These are phyloP conservation scores for Claviceps maximensis DNA, from an alignment of 2,329 filamentous ascomycete genomes.

Conservation along the genomic window DNA sequence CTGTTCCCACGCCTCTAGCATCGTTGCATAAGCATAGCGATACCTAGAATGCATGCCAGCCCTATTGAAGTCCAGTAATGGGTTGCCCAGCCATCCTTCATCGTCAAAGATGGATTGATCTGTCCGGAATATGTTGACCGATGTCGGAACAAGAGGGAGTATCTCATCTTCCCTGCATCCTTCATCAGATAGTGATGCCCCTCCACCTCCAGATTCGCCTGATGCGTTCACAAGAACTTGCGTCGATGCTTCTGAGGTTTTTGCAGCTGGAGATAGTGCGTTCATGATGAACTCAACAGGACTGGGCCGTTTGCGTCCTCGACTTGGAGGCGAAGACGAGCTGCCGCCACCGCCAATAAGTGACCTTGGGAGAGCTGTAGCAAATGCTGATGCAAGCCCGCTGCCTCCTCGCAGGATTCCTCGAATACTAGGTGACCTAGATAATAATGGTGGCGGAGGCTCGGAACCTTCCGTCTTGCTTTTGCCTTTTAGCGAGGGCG, in stretches of 20 bases:
- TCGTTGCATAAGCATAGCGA: slow-evolving; percentile 53
- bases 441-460: slow-evolving; percentile 38
- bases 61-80: slow-evolving; percentile 41
- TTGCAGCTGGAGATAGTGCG: slow-evolving; percentile 34
- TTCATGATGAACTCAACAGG: slow-evolving; percentile 47
- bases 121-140: slow-evolving; percentile 40
- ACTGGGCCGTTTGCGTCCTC: slow-evolving; percentile 40
- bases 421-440: slow-evolving; percentile 45
- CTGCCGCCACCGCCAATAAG: slow-evolving; percentile 22
- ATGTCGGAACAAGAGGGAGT: slow-evolving; percentile 34
- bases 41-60: slow-evolving; percentile 42
- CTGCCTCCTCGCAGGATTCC: slow-evolving; percentile 40
- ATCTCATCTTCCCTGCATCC: slow-evolving; percentile 33
- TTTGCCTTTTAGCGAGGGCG: slow-evolving; percentile 38
- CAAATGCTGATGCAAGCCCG: slow-evolving; percentile 41
- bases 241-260: slow-evolving; percentile 26
- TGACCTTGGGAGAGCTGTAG: slow-evolving; percentile 39
- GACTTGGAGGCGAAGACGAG: slow-evolving; percentile 32
- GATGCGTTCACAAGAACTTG: slow-evolving; percentile 34
- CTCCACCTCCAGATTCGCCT: slow-evolving; percentile 32
- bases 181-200: slow-evolving; percentile 42
- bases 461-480: slow-evolving; percentile 33
- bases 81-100: slow-evolving; percentile 48
- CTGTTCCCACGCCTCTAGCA: slow-evolving; percentile 53
- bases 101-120: slow-evolving; percentile 56